Evolutionary conservation across 768 basidiomycete genomes (phyloP), one percentile per base, ranked within the genome.

Genomic region (Porphyrellus cyaneotinctus): DNA sequence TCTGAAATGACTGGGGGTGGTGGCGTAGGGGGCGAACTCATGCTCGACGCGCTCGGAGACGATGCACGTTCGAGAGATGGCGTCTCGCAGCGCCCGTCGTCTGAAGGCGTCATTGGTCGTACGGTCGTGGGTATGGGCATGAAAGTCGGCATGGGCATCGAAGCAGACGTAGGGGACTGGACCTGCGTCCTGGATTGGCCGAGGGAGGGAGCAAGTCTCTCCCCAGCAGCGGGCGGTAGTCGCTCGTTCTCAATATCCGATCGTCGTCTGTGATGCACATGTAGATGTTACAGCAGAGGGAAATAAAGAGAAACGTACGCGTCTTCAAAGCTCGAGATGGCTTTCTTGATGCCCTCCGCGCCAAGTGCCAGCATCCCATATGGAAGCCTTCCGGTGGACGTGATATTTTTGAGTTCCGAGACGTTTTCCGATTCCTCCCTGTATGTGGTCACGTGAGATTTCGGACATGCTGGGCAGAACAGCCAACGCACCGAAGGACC

Each of bases 341-440:
- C 79, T 48, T 85, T 78, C 70, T 85, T 86, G 73, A 87, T 85
- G 17, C 82, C 84, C 58, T 87, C 85, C 1, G 81, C 82, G 20
- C 84, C 85, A 24, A 79, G 69, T 2, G 79, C 84, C 26, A 87
- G 69, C 6, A 77, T 76, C 33, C 79, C 83, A 47, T 70, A 77
- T 0, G 84, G 83, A 8, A 82, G 64, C 54, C 68, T 77, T 22
- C 70, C 70, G 6, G 76, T 70, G 8, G 82, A 78, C 11, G 76
- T 72, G 43, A 84, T 74, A 44, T 72, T 82, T 72, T 85, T 87
- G 72, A 88, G 80, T 68, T 88, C 85, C 6, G 84, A 86, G 1
- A 84, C 80, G 23, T 80, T 75, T 66, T 88, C 85, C n/a, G 83
- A 83, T 63, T 88, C 85, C 75, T 88, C 65, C 18, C 65, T 66